Evolutionary conservation across 164 flowering plant genomes (phyloP).

Genomic region (Brasenia schreberi): DNA sequence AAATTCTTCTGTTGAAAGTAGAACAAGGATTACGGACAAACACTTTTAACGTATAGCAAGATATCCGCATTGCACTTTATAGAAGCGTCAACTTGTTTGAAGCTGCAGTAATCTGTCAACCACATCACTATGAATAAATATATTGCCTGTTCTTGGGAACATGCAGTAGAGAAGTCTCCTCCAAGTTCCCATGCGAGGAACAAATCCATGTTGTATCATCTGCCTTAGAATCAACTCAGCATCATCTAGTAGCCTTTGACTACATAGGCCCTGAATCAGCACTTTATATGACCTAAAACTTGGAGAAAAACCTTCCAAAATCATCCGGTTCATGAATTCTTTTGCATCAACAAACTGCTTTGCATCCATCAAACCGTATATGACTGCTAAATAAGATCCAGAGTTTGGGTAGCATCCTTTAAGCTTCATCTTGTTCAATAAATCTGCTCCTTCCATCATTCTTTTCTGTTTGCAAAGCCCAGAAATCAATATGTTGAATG

Average conservation of each 20-base stretch:
- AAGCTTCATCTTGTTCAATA: conserved; percentile 44
- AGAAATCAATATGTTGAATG: conserved; percentile 61
- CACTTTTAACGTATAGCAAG: too few relatives aligned
- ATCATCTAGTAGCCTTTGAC: conserved; percentile 28
- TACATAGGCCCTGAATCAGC: conserved; percentile 51
- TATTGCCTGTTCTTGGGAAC: conserved; percentile 3
- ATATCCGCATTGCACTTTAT: too few relatives aligned
- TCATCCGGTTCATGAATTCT: conserved; percentile 37
- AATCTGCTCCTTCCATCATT: conserved; percentile 37
- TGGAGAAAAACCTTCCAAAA: conserved; percentile 28
- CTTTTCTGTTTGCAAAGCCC: conserved; percentile 61
- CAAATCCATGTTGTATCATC: conserved; percentile 61
- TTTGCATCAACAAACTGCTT: conserved; percentile 46
- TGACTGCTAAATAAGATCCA: conserved; percentile 60
- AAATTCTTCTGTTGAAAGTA: too few relatives aligned
- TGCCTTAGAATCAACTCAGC: conserved; percentile 45
- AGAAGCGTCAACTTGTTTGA: too few relatives aligned
- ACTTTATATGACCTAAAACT: conserved; percentile 66
- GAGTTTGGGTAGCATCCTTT: conserved; percentile 69
- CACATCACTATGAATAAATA: neutral
- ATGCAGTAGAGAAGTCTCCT: conserved; percentile 26
- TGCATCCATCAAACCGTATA: conserved; percentile 53
- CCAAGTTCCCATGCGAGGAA: conserved; percentile 77
- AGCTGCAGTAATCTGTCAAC: neutral
- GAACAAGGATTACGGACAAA: too few relatives aligned